Base-by-base conservation (phyloP, 73 alveolate species). In the Paramecium sexaurelia region DNA sequence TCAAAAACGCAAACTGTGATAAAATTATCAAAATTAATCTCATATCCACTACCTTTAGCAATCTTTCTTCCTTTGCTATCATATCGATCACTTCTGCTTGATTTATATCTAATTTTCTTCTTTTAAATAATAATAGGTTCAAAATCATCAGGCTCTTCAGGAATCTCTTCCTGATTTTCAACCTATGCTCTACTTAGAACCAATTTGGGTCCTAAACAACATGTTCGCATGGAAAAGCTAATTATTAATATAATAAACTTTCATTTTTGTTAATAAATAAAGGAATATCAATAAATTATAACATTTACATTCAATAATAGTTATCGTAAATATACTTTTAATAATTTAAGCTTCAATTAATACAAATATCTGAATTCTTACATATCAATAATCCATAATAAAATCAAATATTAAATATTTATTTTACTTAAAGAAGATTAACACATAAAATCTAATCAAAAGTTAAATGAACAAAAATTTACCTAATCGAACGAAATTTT, bases 131-230 rank as follows among this genome's bases (percentile, higher is more conserved):
- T 78, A 40, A 61, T 32, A 11, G 90, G 32, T 45, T 61, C 83
- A 61, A 61, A 26, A 19, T 61, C 83, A 22, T 73, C 87, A 33
- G 90, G 90, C 73, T 78, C 90, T 41, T 78, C 90, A 19, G 90
- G 90, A 6, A 78, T 1, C 7, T 78, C 90, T 17, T 78, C 90
- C 11, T 71, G 20, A 32, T 61, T 11, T 2, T 61, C 83, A 6
- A 61, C 83, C 39, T 61, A 29, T 26, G 83, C 83, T 61, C 43
- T 61, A 26, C 47, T 29, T 26, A 61, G 83, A 61, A 61, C 43
- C 43, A 61, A 61, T 32, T 61, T 61, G 39, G 83, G 83, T 32
- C 83, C 83, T 61, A 29, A 32, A 26, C 47, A 29, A 61, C 47
- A 11, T 8, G 39, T 26, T 26, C 83, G 83, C 83, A 61, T 61